Base-by-base conservation (phyloP, 345 rosid genomes). In the Citrus unshiu region DNA sequence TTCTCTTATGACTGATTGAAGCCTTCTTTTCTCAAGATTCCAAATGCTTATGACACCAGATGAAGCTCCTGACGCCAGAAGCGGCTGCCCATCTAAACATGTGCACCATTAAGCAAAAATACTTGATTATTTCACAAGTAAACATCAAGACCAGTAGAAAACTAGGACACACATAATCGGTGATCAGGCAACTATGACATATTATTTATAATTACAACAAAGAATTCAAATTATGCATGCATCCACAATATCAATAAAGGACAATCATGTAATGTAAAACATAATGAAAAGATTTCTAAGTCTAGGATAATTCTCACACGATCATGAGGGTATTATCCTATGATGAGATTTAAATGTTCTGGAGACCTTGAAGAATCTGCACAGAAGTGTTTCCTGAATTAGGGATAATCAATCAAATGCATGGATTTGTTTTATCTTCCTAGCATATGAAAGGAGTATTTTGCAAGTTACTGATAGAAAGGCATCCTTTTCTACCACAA, bases 11-110 rank as follows among this genome's bases (percentile, higher is more conserved):
- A 96, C 93, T 5, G 99, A 88, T 77, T 94, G 94, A 40, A 94
- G 97, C 87, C 93, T 90, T 84, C 88, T 88, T 83, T 96, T 96
- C 79, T 91, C 93, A 62, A 96, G 97, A 91, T 96, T 96, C 99
- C 99, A 96, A 78, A 94, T 82, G 89, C 97, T 94, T 75, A 96
- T 92, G 79, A 93, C 97, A 87, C 99, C 99, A 76, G 88, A 93
- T 69, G 99, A 94, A 81, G 92, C 88, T 73, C 99, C 99, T 35
- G 98, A 93, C 4, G 99, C 98, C 54, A 96, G 88, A 87, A 94
- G 93, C 67, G 99, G 98, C 76, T 89, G 93, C 43, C 99, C 98
- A 92, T 93, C 99, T 96, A 81, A 73, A 43, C 72, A 74, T 34
- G 32, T 39, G 64, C 19, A 39, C 24, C 43, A 54, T 71, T 76